Base-by-base conservation (phyloP, 1,284 basidiomycete genomes). In the Hymenochaete sp. region DNA sequence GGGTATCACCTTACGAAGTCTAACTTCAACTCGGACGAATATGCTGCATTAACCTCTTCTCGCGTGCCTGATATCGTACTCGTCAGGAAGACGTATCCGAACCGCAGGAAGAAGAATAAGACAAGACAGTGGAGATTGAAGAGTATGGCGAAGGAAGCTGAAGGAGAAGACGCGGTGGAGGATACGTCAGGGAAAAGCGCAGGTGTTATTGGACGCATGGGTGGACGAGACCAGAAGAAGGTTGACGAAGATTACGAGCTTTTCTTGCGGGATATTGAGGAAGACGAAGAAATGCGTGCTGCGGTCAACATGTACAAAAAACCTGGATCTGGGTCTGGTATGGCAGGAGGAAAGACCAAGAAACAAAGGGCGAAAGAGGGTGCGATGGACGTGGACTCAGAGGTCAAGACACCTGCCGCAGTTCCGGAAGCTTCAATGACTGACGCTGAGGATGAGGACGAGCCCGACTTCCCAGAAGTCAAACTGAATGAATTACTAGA, bases 231-330 rank as follows among this genome's bases (percentile, higher is more conserved):
- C 64, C 78, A 85, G 66, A 86, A 79, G 69, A 93, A 93, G 68
- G 90, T 98, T 51, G 93, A 98, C 61, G 82, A 90, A 60, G 95
- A 98, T 61, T 98, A 98, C 63, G 95, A 98, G 68, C 57, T 91
- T 52, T 98, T 98, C 79, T 68, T 98, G 65, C 77, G 89, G 42
- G 93, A 98, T 57, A 66, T 98, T 47, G 95, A 98, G 65, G 95
- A 98, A 64, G 95, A 98, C 67, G 83, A 87, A 42, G 95, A 98
- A 71, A 71, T 98, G 72, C 78, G 95, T 42, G 73, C 76, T 13
- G 80, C 79, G 13, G 83, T 98, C 58, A 96, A 98, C 65, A 58
- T 98, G 47, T 98, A 93, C 70, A 87, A 85, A 66, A 68, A 77
- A 13, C 71, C 72, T 42, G 68, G 64, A 56, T 56, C 65, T 27